Evolutionary conservation across 768 basidiomycete species (phyloP).

Genomic region (Psilocybe azurescens): DNA sequence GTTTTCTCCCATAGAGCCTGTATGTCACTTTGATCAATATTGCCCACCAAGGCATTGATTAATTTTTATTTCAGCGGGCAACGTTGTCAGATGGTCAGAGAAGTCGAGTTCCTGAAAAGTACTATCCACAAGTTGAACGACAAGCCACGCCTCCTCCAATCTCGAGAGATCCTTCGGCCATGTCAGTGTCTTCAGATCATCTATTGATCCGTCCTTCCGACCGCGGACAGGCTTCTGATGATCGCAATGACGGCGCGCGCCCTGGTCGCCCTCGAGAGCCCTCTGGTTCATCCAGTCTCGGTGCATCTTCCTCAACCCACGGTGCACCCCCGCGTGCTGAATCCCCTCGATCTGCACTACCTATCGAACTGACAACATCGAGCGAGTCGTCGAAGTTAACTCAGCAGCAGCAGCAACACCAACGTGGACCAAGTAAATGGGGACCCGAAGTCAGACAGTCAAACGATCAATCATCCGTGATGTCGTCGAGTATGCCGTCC

Average conservation of each 20-base stretch:
- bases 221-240: slow-evolving; percentile 15
- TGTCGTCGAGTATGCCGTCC: not conserved
- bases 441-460: not conserved
- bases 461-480: not conserved
- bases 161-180: slow-evolving; percentile 32
- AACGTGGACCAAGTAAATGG: not conserved
- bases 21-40: not conserved
- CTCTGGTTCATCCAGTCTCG: not conserved
- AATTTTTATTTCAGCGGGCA: not conserved
- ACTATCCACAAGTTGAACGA: not conserved
- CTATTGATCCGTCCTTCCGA: slow-evolving; percentile 21
- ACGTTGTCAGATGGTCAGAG: not conserved
- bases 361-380: not conserved
- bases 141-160: slow-evolving; percentile 33
- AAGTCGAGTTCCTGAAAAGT: not conserved
- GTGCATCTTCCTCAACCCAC: not conserved
- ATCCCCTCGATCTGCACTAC: not conserved
- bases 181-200: slow-evolving; percentile 27
- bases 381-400: not conserved
- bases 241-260: slow-evolving; percentile 11
- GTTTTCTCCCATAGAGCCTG: slow-evolving; percentile 11
- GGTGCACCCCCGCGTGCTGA: not conserved
- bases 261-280: not conserved
- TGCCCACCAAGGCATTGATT: not conserved
- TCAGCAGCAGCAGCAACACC: not conserved